A percentile compares a stretch with the other conserved stretches of the same genome.
Conservation (phyloP, 176 grass and related monocot genomes). For the Oryza punctata region DNA sequence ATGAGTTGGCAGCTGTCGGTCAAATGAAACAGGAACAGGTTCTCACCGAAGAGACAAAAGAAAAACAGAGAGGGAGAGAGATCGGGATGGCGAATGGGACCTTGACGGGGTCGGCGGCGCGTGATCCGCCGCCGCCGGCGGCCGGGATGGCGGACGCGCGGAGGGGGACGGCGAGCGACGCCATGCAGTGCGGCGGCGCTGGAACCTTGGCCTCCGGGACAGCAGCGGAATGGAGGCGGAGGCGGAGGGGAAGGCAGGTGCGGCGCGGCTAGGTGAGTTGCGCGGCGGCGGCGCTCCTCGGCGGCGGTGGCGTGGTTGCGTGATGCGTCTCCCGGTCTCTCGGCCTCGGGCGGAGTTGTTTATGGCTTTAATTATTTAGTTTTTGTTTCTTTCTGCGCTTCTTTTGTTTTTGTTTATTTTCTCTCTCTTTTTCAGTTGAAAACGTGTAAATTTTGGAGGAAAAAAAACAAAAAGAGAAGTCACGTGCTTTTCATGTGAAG, state of each 20-base stretch:
- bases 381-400: background rate
- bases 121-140: constrained; percentile 41
- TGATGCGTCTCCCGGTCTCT: background rate
- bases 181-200: constrained; percentile 29
- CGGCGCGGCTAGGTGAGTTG: background rate
- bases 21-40: background rate
- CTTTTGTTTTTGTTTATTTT: background rate
- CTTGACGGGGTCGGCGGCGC: constrained; percentile 45
- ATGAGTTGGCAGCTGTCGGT: background rate
- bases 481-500: no score
- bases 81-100: constrained; percentile 21
- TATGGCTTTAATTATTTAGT: constrained; percentile 19
- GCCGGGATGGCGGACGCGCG: constrained; percentile 40
- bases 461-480: no score
- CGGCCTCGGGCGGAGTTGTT: constrained; percentile 42
- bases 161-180: constrained; percentile 52
- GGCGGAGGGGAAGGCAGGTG: background rate
- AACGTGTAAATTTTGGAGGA: no score
- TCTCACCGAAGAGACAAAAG: background rate
- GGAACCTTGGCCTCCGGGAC: background rate
- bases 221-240: background rate
- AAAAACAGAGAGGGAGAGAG: background rate
- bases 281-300: background rate
- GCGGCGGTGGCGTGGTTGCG: background rate
- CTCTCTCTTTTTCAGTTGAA: background rate